A percentile compares a stretch with the other conserved stretches of the same genome.
These are phyloP conservation scores for Phytophthora pinifolia DNA, from an alignment of 352 stramenopile genomes.

Conservation along the genomic window DNA sequence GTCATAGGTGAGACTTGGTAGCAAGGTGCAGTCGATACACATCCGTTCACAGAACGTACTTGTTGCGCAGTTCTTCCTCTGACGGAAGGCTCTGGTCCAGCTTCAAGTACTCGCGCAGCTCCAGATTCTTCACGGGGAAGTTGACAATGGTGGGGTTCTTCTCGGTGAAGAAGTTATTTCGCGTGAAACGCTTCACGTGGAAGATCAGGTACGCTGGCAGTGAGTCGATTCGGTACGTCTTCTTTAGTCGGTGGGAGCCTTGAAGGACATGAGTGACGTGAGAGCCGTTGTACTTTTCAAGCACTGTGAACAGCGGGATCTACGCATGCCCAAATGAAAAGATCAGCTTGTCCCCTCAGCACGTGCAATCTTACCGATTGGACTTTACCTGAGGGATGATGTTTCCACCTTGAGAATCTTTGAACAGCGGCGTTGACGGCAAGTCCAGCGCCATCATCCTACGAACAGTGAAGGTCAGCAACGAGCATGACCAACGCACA, in stretches of 20 bases:
- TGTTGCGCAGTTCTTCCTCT: constrained; percentile 53
- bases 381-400: constrained; percentile 93
- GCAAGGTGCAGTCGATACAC: background rate
- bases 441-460: constrained; percentile 97
- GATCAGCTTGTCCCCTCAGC: background rate
- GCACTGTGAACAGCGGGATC: constrained; percentile 95
- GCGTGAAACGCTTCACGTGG: constrained; percentile 97
- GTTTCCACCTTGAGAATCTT: constrained; percentile 95
- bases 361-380: background rate
- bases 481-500: background rate
- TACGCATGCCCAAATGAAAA: constrained; percentile 34
- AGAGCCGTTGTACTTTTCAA: constrained; percentile 97
- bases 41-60: constrained; percentile 15
- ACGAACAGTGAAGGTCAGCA: constrained; percentile 22
- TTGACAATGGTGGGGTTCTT: constrained; percentile 99
- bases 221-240: constrained; percentile 92
- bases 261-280: constrained; percentile 80
- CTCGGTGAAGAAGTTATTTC: constrained; percentile 98
- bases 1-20: background rate
- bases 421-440: constrained; percentile 98
- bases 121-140: constrained; percentile 99
- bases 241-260: constrained; percentile 82
- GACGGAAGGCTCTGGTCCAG: constrained; percentile 48
- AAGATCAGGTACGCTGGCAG: constrained; percentile 97
- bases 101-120: constrained; percentile 92